phyloP scores from a whole-genome alignment of 768 basidiomycete species.

The Rhizopogon rudus region DNA sequence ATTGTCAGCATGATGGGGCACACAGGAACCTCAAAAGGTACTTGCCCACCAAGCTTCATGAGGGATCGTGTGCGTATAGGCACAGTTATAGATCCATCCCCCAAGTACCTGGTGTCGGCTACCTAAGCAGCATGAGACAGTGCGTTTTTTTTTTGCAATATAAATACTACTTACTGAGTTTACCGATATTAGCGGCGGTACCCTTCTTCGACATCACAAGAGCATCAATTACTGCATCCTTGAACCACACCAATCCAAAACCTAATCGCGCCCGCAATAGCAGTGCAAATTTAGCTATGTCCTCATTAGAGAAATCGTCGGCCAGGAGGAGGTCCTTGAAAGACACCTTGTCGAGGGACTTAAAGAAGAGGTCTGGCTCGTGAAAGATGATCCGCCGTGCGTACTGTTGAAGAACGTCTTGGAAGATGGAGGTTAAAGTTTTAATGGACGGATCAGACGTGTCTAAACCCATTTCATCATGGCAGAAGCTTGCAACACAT shows the following conservation, averaged over 20 bases:
- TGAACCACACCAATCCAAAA: slow-evolving; percentile 20
- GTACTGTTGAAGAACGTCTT: slow-evolving; percentile 16
- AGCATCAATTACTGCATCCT: slow-evolving; percentile 22
- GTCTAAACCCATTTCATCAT: neutral
- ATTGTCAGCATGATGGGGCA: neutral
- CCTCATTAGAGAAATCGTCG: slow-evolving; percentile 24
- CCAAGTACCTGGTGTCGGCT: slow-evolving; percentile 20
- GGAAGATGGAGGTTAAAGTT: neutral
- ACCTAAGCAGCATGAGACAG: neutral
- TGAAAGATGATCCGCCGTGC: slow-evolving; percentile 26
- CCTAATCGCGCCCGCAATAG: slow-evolving; percentile 4
- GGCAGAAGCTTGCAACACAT: neutral
- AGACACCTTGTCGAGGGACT: slow-evolving; percentile 25
- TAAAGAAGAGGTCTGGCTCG: slow-evolving; percentile 22
- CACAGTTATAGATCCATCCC: slow-evolving; percentile 27
- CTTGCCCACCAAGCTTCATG: slow-evolving; percentile 30
- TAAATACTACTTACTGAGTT: slow-evolving; percentile 1
- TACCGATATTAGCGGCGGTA: slow-evolving; percentile 8
- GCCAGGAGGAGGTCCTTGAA: slow-evolving; percentile 28
- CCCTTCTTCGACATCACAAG: slow-evolving; percentile 10
- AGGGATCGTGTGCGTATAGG: slow-evolving; percentile 14
- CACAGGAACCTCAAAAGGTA: neutral
- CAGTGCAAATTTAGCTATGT: slow-evolving; percentile 8
- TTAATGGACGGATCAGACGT: neutral
- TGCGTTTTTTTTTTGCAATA: neutral